Base-by-base conservation (phyloP, 2,329 filamentous ascomycete genomes). In the Ascochyta rabiei region DNA sequence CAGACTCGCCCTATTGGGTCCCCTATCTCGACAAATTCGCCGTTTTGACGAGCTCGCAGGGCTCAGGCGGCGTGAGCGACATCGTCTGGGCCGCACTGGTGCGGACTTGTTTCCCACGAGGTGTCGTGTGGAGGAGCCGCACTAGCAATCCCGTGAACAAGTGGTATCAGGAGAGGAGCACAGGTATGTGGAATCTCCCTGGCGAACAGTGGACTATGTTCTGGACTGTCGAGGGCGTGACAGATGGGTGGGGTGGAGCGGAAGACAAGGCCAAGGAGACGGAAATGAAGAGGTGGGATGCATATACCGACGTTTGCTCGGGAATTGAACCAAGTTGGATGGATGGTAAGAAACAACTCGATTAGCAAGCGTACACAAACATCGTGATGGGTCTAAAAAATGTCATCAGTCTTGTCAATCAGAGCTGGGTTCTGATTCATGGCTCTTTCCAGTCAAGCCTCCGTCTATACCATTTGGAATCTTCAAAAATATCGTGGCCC, bases 21-120 rank as follows among this genome's bases (percentile, higher is more conserved):
- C 95, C 95, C 0, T 99, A 99, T 72, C 82, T 99, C 26, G 95
- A 99, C 76, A 99, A 99, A 73, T 98, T 99, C 71, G 95, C 95
- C 0, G 95, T 99, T 0, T 81, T 96, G 15, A 93, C 90, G 63
- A 88, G 86, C 56, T 89, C 88, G 12, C 95, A 99, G 74, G 95
- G 95, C 0, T 90, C 90, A 0, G 91, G 91, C 1, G 93, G 95
- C 3, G 93, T 98, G 3, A 93, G 95, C 1, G 95, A 99, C 70
- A 89, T 98, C 34, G 89, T 99, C 7, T 99, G 98, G 78, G 96
- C 96, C 59, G 89, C 92, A 30, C 96, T 99, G 90, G 91, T 96
- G 5, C 84, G 90, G 24, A 86, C 88, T 18, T 96, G 93, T 66
- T 96, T 98, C 63, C 93, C 93, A 0, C 77, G 85, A 2, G 95